Percentiles rank a stretch among this genome's conserved stretches.
Evolutionary conservation across 2,329 filamentous ascomycete species (phyloP).

Genomic region (Talaromyces pinophilus): DNA sequence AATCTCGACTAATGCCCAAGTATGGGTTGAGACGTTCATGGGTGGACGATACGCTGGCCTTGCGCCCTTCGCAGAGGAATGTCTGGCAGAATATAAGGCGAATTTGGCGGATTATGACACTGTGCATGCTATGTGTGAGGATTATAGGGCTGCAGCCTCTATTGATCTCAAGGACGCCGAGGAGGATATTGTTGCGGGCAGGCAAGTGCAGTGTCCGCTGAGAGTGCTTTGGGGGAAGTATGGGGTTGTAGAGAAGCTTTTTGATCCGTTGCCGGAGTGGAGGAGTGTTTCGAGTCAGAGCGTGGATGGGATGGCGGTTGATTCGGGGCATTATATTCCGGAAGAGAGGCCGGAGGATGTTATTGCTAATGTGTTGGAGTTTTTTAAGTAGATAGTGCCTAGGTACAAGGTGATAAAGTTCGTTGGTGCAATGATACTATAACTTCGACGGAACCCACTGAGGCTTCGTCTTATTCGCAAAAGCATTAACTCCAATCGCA

Average conservation of each 20-base stretch:
- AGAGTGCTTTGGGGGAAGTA: conserved; percentile 54
- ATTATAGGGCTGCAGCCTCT: conserved; percentile 57
- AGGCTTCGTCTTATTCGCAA: conserved; percentile 73
- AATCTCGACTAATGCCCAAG: conserved; percentile 41
- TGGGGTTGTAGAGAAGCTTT: conserved; percentile 53
- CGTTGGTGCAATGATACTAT: conserved; percentile 24
- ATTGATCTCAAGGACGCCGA: conserved; percentile 56
- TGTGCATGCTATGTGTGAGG: conserved; percentile 56
- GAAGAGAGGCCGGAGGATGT: conserved; percentile 56
- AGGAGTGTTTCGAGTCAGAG: conserved; percentile 44
- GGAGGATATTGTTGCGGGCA: conserved; percentile 47
- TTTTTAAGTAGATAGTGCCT: conserved; percentile 31
- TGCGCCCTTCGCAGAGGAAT: conserved; percentile 38
- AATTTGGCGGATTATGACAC: conserved; percentile 46
- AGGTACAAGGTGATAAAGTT: not conserved
- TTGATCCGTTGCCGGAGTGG: conserved; percentile 56
- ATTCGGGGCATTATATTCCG: conserved; percentile 54
- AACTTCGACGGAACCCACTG: conserved; percentile 57
- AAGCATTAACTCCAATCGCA: conserved; percentile 71
- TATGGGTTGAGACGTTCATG: conserved; percentile 49
- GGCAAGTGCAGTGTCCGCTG: conserved; percentile 51
- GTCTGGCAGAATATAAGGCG: conserved; percentile 46
- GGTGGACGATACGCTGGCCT: conserved; percentile 36
- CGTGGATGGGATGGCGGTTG: conserved; percentile 46
- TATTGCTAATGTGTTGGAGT: conserved; percentile 44